Evolutionary conservation across 495 filamentous ascomycete species (phyloP).

Genomic region (Penicillium pancosmium): DNA sequence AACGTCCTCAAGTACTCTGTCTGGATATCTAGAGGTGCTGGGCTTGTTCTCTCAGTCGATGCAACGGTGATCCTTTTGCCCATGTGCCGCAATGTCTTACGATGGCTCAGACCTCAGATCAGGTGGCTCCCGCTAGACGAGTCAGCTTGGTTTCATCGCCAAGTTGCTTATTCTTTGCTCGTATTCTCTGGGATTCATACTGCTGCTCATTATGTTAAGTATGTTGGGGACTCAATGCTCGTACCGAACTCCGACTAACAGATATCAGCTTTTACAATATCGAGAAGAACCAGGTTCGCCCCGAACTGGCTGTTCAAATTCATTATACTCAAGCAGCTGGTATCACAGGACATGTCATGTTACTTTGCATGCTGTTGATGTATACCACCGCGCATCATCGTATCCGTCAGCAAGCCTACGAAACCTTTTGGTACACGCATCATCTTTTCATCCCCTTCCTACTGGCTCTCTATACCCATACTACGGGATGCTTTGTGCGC

Average conservation of each 20-base stretch:
- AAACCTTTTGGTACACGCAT: constrained; percentile 99
- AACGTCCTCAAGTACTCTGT: constrained; percentile 87
- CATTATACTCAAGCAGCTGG: constrained; percentile 89
- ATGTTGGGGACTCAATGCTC: constrained; percentile 34
- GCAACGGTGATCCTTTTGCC: constrained; percentile 85
- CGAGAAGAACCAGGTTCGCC: constrained; percentile 81
- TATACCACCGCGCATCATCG: constrained; percentile 93
- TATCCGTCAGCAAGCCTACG: constrained; percentile 95
- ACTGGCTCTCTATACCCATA: constrained; percentile 92
- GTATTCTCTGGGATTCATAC: constrained; percentile 81
- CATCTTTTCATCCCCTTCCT: constrained; percentile 97
- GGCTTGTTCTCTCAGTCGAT: constrained; percentile 79
- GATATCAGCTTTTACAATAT: constrained; percentile 85
- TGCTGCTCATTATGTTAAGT: constrained; percentile 92
- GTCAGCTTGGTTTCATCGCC: constrained; percentile 94
- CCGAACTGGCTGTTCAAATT: constrained; percentile 82
- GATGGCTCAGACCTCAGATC: constrained; percentile 83
- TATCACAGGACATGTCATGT: constrained; percentile 96
- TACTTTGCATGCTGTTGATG: constrained; percentile 98
- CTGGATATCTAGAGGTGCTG: constrained; percentile 94
- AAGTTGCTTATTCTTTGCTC: constrained; percentile 87
- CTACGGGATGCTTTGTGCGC: constrained; percentile 93
- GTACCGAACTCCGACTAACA: constrained; percentile 27
- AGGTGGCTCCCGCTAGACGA: constrained; percentile 90
- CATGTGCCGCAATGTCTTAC: constrained; percentile 89